Conservation (phyloP, 2,329 filamentous ascomycete genomes). For the Chaetomium sp. region DNA sequence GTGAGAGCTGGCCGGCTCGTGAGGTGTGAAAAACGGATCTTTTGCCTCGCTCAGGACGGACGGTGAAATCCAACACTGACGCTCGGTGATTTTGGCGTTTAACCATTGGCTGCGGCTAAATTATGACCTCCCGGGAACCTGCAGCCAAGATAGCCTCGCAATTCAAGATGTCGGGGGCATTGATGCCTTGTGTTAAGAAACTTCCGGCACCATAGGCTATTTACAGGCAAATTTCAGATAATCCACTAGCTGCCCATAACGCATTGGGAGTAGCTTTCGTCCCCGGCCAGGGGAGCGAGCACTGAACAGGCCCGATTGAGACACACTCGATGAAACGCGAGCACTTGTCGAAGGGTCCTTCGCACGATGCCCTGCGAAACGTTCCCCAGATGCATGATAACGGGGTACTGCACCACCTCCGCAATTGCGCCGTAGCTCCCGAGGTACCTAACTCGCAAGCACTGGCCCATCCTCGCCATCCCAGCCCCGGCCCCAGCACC, state of each 20-base stretch:
- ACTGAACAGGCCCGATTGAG: constrained; percentile 26
- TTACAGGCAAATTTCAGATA: not conserved
- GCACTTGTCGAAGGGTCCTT: constrained; percentile 10
- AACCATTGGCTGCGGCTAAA: constrained; percentile 31
- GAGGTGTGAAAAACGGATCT: constrained; percentile 6
- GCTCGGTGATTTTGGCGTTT: constrained; percentile 20
- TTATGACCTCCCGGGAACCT: constrained; percentile 25
- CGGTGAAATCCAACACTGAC: constrained; percentile 10
- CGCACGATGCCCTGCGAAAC: not conserved
- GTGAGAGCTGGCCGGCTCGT: not conserved
- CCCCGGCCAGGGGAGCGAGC: constrained; percentile 13
- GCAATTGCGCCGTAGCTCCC: not conserved
- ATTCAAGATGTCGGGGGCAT: too few species aligned
- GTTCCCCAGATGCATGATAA: constrained; percentile 12
- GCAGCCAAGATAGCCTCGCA: constrained; percentile 13
- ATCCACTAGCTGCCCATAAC: not conserved
- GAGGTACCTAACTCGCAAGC: constrained; percentile 16
- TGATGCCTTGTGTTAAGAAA: too few species aligned
- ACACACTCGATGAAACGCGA: constrained; percentile 21
- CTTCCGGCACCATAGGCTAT: constrained; percentile 3
- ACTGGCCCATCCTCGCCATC: constrained; percentile 1
- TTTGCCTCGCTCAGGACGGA: not conserved
- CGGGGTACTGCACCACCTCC: constrained; percentile 11
- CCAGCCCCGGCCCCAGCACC: constrained; percentile 19
- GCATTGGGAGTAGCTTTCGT: not conserved